phyloP scores from a whole-genome alignment of 2,329 filamentous ascomycete genomes.

The Sporothrix protearum region DNA sequence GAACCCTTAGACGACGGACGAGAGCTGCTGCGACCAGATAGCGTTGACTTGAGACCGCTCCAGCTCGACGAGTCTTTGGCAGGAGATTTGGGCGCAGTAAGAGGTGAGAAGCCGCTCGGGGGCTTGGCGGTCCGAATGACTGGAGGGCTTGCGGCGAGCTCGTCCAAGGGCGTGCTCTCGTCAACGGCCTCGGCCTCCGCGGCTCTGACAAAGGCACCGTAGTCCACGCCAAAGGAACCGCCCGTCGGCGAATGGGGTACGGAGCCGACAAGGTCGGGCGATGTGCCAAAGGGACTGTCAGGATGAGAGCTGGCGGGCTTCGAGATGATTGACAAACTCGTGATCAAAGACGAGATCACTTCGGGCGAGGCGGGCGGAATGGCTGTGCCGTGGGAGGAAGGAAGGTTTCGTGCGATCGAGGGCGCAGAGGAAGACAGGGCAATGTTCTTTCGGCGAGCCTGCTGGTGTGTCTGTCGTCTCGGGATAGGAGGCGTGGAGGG shows the following conservation, averaged over 20 bases:
- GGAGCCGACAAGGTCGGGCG: slow-evolving; percentile 33
- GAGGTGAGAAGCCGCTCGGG: slow-evolving; percentile 68
- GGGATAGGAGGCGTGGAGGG: slow-evolving; percentile 33
- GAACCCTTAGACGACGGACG: slow-evolving; percentile 60
- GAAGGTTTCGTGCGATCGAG: slow-evolving; percentile 17
- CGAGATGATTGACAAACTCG: slow-evolving; percentile 65
- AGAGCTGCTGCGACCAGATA: slow-evolving; percentile 49
- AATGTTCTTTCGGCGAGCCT: slow-evolving; percentile 34
- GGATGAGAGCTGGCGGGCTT: slow-evolving; percentile 67
- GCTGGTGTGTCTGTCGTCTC: slow-evolving; percentile 34
- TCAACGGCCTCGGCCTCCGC: slow-evolving; percentile 49
- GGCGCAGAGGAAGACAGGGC: slow-evolving; percentile 12
- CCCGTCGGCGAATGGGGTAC: slow-evolving; percentile 39
- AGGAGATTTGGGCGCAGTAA: slow-evolving; percentile 61
- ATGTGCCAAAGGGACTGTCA: slow-evolving; percentile 51
- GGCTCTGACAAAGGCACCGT: slow-evolving; percentile 60
- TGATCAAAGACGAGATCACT: slow-evolving; percentile 67
- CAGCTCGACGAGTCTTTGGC: slow-evolving; percentile 41
- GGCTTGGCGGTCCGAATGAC: slow-evolving; percentile 78
- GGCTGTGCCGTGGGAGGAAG: slow-evolving; percentile 26
- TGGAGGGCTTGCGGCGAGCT: slow-evolving; percentile 62
- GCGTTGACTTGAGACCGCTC: slow-evolving; percentile 56
- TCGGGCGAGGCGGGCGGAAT: slow-evolving; percentile 47
- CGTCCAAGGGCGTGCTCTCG: slow-evolving; percentile 51
- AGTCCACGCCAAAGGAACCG: slow-evolving; percentile 68